Base-by-base conservation (phyloP, 2,329 filamentous ascomycete species). In the Calonectria pseudoturangicola region DNA sequence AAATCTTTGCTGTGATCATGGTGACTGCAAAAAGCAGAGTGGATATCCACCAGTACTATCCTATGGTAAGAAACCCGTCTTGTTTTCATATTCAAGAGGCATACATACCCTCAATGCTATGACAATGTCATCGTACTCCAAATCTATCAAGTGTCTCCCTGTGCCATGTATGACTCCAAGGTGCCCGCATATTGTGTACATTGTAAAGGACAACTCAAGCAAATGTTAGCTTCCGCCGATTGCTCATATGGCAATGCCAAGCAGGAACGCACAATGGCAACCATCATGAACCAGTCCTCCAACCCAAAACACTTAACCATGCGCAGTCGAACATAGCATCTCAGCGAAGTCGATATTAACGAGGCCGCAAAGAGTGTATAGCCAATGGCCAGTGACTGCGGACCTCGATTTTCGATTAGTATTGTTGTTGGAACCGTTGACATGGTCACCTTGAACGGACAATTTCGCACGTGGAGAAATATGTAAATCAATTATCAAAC, bases 211-310 rank as follows among this genome's bases (percentile, higher is more conserved):
- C 2, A 60, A 2, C 54, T 60, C 21, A 25, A 60, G 33, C 3
- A 10, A 27, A 21, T 41, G 54, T 60, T 28, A 60, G 54, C 54
- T 41, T 41, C 25, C 15, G 21, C n/a, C 33, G 21, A 6, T 25
- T 7, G 33, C 10, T 9, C 2, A 41, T 51, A 15, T 18, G 2
- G 25, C 25, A 51, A 21, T 30, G 48, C 25, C 48, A 3, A 28
- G 27, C 13, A 28, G 13, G 13, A 60, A 41, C 54, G 33, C 54
- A 60, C 54, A 41, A 60, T 60, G 15, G 54, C 54, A 41, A 36
- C 54, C 1, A 60, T 13, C 54, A 60, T 60, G 21, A 60, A 60
- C 54, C 54, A 60, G 33, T 60, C 54, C 7, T 60, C 54, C 21
- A 60, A 2, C 12, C 54, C 33, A 60, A 60, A 60, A 16, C 36